Evolutionary conservation across 106 monocot species (phyloP), one percentile per base, ranked within the genome.

Genomic region (Apostasia ramifera): DNA sequence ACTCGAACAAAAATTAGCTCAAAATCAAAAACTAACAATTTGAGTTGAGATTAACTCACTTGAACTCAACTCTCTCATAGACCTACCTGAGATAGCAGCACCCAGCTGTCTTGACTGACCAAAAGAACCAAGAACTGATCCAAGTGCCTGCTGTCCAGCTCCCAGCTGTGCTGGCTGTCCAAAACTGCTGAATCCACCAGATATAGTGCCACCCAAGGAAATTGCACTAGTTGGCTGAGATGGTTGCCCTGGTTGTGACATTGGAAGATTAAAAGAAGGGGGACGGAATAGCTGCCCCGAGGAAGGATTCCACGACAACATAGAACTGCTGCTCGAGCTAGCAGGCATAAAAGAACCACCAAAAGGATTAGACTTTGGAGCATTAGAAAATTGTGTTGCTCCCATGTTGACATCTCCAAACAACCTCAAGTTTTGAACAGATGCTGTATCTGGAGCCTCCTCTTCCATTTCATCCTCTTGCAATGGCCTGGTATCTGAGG

Each of bases 381-480:
- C 53, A 85, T 53, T 81, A 65, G 79, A 44, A 44, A 81, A 39
- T 52, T 79, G 40, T 39, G 71, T 53, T 64, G 84, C 77, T 52
- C 90, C 90, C 71, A 92, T 73, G 0, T 82, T 84, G 78, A 93
- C 85, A 53, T 77, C 79, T 66, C 87, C 81, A 69, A 93, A 75
- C 6, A 77, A 58, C 71, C 80, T 82, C 40, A 98, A 79, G 62
- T 69, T 83, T 53, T 79, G 71, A 2, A 55, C 8, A 9, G 53
- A 50, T 7, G 59, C 59, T 63, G 72, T 64, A 9, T 87, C 78
- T 51, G 90, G 77, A 68, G 81, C 79, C 79, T 98, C 98, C 75
- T 98, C 98, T 74, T 98, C 97, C 98, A 98, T 98, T 64, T 90
- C 93, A 83, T 93, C 98, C 70, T 86, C 91, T 71, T 90, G 74